A percentile compares a stretch with the other conserved stretches of the same genome.
phyloP scores from a whole-genome alignment of 2,329 filamentous ascomycete species.

The Lachnellula arida region DNA sequence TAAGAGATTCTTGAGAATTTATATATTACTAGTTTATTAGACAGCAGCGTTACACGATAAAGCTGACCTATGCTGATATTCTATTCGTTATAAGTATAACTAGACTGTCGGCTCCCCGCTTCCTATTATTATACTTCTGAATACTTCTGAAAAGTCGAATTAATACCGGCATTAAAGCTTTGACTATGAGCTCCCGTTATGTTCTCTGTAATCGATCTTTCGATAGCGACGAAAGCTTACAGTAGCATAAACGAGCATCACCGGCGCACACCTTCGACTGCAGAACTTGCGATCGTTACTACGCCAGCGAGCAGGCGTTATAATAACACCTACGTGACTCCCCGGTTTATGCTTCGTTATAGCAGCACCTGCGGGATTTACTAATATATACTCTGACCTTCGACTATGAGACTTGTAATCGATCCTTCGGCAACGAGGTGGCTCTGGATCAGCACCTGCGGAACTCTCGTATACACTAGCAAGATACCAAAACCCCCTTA shows the following conservation, averaged over 20 bases:
- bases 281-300: constrained; percentile 8
- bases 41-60: constrained; percentile 9
- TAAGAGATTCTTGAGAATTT: too few relatives aligned
- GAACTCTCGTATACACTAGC: constrained; percentile 17
- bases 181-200: constrained; percentile 19
- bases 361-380: constrained; percentile 21
- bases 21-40: constrained; percentile 6
- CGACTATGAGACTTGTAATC: constrained; percentile 16
- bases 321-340: constrained; percentile 12
- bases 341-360: constrained; percentile 10
- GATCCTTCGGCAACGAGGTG: constrained; percentile 20
- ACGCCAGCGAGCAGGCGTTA: neutral
- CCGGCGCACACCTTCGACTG: constrained; percentile 14
- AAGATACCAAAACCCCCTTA: constrained; percentile 20
- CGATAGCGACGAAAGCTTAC: constrained; percentile 14
- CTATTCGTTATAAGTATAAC: constrained; percentile 5
- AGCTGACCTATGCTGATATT: neutral
- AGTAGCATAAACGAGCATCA: constrained; percentile 17
- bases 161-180: constrained; percentile 12
- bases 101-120: constrained; percentile 9
- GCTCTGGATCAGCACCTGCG: constrained; percentile 23
- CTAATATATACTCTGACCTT: constrained; percentile 14
- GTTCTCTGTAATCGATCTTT: constrained; percentile 20
- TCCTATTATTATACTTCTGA: constrained; percentile 9
- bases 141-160: constrained; percentile 17